Evolutionary conservation across 495 filamentous ascomycete genomes (phyloP).

Genomic region (Xylaria curta): DNA sequence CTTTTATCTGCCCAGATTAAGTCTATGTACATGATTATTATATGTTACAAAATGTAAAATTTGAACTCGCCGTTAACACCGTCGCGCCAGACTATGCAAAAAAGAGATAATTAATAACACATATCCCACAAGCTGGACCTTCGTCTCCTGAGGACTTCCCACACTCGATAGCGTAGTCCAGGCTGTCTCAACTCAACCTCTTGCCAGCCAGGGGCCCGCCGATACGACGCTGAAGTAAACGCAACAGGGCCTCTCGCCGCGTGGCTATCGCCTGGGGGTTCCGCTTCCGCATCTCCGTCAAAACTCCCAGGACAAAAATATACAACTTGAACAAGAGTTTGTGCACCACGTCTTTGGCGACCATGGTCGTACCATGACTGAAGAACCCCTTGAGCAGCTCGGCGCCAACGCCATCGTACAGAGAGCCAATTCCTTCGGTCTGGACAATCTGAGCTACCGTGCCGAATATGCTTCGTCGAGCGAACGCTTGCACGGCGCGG

Average conservation of each 20-base stretch:
- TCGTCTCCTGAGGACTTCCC: background rate
- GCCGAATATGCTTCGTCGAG: conserved; percentile 62
- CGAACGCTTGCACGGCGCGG: conserved; percentile 32
- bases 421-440: conserved; percentile 68
- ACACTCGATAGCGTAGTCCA: background rate
- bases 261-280: conserved; percentile 6
- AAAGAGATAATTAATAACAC: background rate
- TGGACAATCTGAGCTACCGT: conserved; percentile 67
- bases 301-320: conserved; percentile 50
- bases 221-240: conserved; percentile 27
- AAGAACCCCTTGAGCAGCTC: conserved; percentile 88
- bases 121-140: background rate
- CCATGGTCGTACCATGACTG: conserved; percentile 87
- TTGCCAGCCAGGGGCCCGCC: conserved; percentile 8
- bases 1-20: background rate
- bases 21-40: background rate
- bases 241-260: background rate
- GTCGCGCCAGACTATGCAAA: background rate
- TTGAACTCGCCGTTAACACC: background rate
- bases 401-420: conserved; percentile 79
- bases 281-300: conserved; percentile 36
- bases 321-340: conserved; percentile 73
- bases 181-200: background rate
- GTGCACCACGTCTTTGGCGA: conserved; percentile 84
- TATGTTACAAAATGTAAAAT: background rate